phyloP scores from a whole-genome alignment of 495 filamentous ascomycete genomes.

The Daldinia concentrica region DNA sequence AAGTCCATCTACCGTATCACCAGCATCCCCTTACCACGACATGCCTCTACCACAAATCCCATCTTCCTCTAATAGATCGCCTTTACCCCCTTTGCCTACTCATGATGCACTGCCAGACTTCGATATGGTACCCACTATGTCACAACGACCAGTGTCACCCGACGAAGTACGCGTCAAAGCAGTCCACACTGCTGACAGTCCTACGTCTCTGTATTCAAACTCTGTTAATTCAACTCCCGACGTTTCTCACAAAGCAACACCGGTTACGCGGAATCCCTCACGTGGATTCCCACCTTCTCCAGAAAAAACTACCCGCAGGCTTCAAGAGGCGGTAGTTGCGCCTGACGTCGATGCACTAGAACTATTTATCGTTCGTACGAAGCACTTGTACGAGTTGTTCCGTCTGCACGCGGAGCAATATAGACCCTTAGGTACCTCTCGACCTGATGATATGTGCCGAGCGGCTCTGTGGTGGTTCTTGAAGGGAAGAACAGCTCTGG shows the following conservation, averaged over 20 bases:
- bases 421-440: conserved; percentile 67
- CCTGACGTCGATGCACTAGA: conserved; percentile 70
- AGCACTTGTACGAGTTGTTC: conserved; percentile 74
- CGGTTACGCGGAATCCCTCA: conserved; percentile 39
- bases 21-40: conserved; percentile 26
- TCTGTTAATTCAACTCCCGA: conserved; percentile 44
- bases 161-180: conserved; percentile 39
- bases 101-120: conserved; percentile 37
- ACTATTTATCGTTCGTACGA: conserved; percentile 72
- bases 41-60: conserved; percentile 10
- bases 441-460: conserved; percentile 70
- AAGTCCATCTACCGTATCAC: conserved; percentile 35
- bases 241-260: conserved; percentile 43
- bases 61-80: conserved; percentile 27
- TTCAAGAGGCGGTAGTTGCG: conserved; percentile 51
- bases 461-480: conserved; percentile 90
- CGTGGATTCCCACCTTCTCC: conserved; percentile 39
- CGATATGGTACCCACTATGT: conserved; percentile 29
- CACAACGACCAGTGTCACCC: conserved; percentile 36
- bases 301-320: conserved; percentile 40
- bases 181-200: conserved; percentile 31
- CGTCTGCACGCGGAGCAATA: conserved; percentile 73
- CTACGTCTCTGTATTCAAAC: conserved; percentile 34
- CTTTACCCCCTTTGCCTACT: conserved; percentile 38
- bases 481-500: conserved; percentile 75